These are phyloP conservation scores for Suillus cothurnatus DNA, from an alignment of 768 basidiomycete genomes.

Conservation along the genomic window DNA sequence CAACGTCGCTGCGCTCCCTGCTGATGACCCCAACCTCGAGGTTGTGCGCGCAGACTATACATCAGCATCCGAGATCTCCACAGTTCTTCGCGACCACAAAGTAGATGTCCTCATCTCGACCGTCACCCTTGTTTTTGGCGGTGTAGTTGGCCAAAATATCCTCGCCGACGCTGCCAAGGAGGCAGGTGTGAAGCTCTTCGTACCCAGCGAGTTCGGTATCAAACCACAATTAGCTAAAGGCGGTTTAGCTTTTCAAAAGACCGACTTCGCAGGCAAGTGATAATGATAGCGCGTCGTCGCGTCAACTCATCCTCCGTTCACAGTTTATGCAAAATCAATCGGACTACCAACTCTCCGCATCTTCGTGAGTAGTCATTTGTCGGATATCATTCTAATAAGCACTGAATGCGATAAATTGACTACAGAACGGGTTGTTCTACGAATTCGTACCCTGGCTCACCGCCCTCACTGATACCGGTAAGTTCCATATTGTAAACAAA, in stretches of 20 bases:
- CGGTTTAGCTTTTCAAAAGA: slow-evolving; percentile 20
- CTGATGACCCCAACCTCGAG: slow-evolving; percentile 11
- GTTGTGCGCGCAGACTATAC: slow-evolving; percentile 7
- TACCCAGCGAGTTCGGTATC: slow-evolving; percentile 35
- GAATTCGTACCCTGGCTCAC: slow-evolving; percentile 30
- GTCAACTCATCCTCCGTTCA: background rate
- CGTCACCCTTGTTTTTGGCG: slow-evolving; percentile 18
- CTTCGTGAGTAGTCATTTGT: slow-evolving; percentile 18
- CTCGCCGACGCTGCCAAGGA: slow-evolving; percentile 32
- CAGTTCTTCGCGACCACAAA: slow-evolving; percentile 19
- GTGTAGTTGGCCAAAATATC: slow-evolving; percentile 22
- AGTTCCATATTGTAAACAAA: slow-evolving; percentile 21
- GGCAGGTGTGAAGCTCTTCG: slow-evolving; percentile 29
- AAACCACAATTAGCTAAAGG: slow-evolving; percentile 13
- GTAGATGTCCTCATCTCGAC: slow-evolving; percentile 32
- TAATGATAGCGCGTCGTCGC: background rate
- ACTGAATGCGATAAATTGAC: background rate
- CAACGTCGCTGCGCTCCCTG: slow-evolving; percentile 12
- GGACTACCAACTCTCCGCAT: slow-evolving; percentile 23
- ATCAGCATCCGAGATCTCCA: slow-evolving; percentile 12
- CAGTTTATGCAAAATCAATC: slow-evolving; percentile 16
- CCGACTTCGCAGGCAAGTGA: slow-evolving; percentile 19
- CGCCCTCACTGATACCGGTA: slow-evolving; percentile 17
- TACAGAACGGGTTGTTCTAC: slow-evolving; percentile 22
- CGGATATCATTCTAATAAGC: background rate